Percentiles rank a stretch among this genome's conserved stretches.
phyloP scores from a whole-genome alignment of 306 rosid species.

The Purshia tridentata region DNA sequence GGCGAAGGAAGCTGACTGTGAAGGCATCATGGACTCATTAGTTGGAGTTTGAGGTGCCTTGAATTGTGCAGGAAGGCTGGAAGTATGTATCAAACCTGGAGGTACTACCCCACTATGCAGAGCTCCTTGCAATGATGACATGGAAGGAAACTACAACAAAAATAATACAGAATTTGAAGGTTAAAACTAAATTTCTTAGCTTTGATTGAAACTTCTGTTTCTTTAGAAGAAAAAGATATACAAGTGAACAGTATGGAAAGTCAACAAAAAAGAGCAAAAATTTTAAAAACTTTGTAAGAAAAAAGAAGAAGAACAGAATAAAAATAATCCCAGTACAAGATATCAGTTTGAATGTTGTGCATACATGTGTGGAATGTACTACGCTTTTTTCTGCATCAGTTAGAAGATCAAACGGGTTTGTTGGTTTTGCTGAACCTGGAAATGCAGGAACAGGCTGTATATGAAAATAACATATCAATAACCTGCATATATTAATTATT shows the following conservation, averaged over 20 bases:
- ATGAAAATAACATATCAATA: slow-evolving; percentile 27
- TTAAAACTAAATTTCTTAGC: neutral
- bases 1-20: slow-evolving; percentile 27
- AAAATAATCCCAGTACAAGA: neutral
- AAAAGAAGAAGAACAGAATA: neutral
- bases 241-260: neutral
- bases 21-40: slow-evolving; percentile 33
- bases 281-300: neutral
- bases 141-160: slow-evolving; percentile 44
- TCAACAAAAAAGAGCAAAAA: neutral
- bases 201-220: slow-evolving; percentile 1
- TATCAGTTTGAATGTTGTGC: slow-evolving; percentile 29
- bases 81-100: slow-evolving; percentile 42
- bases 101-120: slow-evolving; percentile 28
- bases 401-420: slow-evolving; percentile 62
- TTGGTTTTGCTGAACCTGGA: slow-evolving; percentile 36
- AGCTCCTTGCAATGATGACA: slow-evolving; percentile 39
- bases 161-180: slow-evolving; percentile 18
- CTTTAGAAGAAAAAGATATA: slow-evolving; percentile 8
- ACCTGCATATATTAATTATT: slow-evolving; percentile 7
- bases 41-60: slow-evolving; percentile 38
- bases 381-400: slow-evolving; percentile 34
- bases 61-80: slow-evolving; percentile 40
- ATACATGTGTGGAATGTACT: slow-evolving; percentile 45
- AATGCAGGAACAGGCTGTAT: slow-evolving; percentile 50